phyloP scores from a whole-genome alignment of 2,329 filamentous ascomycete genomes.

The Xylariaceae sp. region DNA sequence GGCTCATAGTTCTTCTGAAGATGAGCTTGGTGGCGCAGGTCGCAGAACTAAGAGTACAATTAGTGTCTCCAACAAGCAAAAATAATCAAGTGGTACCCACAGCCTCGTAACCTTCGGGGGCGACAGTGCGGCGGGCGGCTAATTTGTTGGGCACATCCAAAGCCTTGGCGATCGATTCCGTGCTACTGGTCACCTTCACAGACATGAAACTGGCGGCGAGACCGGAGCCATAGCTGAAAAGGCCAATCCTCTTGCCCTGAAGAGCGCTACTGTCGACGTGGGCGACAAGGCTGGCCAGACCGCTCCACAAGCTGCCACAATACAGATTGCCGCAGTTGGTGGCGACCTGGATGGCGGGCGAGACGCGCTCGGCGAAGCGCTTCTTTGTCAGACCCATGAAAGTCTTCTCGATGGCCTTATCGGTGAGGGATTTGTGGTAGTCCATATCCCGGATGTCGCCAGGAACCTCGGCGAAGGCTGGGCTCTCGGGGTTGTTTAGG shows the following conservation, averaged over 20 bases:
- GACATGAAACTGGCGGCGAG: constrained; percentile 71
- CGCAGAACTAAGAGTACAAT: constrained; percentile 61
- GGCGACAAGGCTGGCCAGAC: constrained; percentile 67
- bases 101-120: constrained; percentile 71
- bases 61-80: constrained; percentile 14
- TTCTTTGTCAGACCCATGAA: constrained; percentile 85
- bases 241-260: constrained; percentile 68
- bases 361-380: constrained; percentile 75
- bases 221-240: constrained; percentile 80
- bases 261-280: constrained; percentile 62
- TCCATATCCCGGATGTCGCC: constrained; percentile 74
- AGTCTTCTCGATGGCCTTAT: constrained; percentile 82
- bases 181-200: constrained; percentile 70
- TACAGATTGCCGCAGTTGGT: constrained; percentile 73
- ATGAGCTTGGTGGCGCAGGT: constrained; percentile 78
- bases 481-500: constrained; percentile 64
- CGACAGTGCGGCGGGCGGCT: constrained; percentile 61
- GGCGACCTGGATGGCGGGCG: constrained; percentile 70
- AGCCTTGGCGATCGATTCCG: constrained; percentile 63
- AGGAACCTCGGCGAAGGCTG: constrained; percentile 71
- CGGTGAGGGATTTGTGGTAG: constrained; percentile 74
- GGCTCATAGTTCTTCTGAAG: constrained; percentile 77
- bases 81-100: constrained; percentile 46
- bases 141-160: constrained; percentile 70
- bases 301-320: constrained; percentile 72